These are phyloP conservation scores for Blakeslea trispora DNA, from an alignment of 371 early-diverging fungal species.

Conservation along the genomic window DNA sequence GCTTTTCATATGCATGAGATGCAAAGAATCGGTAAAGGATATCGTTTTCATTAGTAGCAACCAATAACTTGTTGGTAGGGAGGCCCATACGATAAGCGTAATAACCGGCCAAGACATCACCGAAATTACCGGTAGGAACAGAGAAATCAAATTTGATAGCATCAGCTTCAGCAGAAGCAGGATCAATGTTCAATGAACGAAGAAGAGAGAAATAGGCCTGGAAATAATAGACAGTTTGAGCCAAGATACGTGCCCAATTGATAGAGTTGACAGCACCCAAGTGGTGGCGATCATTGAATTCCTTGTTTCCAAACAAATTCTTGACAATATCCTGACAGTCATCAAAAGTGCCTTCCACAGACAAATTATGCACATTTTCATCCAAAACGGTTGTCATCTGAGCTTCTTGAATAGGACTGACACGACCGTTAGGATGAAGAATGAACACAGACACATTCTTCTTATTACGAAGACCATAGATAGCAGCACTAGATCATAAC, in stretches of 20 bases:
- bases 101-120: conserved; percentile 95
- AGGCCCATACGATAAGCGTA: conserved; percentile 93
- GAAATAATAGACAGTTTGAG: conserved; percentile 96
- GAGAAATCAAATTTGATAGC: conserved; percentile 72
- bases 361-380: conserved; percentile 89
- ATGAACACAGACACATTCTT: conserved; percentile 92
- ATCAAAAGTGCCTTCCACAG: conserved; percentile 94
- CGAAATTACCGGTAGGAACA: conserved; percentile 99
- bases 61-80: conserved; percentile 77
- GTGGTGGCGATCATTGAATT: conserved; percentile 74
- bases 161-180: conserved; percentile 49
- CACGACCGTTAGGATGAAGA: conserved; percentile 88
- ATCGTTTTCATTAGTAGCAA: conserved; percentile 96
- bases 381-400: conserved; percentile 97
- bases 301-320: conserved; percentile 78
- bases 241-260: conserved; percentile 97
- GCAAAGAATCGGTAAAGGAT: conserved; percentile 94
- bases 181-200: conserved; percentile 57
- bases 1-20: conserved; percentile 82
- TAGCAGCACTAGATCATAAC: conserved; percentile 99
- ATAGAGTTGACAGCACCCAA: conserved; percentile 98
- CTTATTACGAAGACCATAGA: conserved; percentile 95
- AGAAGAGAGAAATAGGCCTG: conserved; percentile 81
- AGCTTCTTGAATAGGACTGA: conserved; percentile 93
- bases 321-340: conserved; percentile 97